phyloP scores from a whole-genome alignment of 192 early-diverging fungal species.

The Spinellus fusiger region DNA sequence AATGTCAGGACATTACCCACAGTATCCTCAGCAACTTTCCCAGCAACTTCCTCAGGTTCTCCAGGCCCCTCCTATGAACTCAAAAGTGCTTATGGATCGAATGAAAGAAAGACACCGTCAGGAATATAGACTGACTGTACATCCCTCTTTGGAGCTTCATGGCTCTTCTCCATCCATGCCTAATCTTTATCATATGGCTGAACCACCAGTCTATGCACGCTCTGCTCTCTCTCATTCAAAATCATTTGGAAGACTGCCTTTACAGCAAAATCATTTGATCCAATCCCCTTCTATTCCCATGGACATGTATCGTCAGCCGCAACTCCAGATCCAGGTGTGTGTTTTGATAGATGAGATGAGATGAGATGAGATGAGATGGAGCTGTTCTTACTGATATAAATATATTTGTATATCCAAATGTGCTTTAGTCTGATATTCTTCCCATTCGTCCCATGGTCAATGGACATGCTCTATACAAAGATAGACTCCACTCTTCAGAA shows the following conservation, averaged over 20 bases:
- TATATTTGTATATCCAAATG: neutral
- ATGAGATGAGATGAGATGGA: no score
- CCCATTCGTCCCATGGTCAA: neutral
- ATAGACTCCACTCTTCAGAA: no score
- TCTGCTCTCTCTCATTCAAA: neutral
- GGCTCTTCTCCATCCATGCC: constrained; percentile 19
- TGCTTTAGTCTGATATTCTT: neutral
- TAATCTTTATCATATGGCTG: neutral
- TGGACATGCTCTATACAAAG: no score
- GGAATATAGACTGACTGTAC: neutral
- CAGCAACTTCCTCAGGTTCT: neutral
- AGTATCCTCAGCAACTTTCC: neutral
- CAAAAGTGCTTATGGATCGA: constrained; percentile 7
- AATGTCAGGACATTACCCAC: neutral
- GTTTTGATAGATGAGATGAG: no score
- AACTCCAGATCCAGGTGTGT: neutral
- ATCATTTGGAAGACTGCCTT: neutral
- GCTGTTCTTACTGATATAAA: no score
- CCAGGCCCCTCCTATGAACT: neutral
- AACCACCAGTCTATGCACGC: neutral
- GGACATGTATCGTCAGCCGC: neutral
- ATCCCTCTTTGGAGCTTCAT: neutral
- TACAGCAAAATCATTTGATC: neutral
- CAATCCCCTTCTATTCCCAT: constrained; percentile 7
- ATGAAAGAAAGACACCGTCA: constrained; percentile 23